A percentile compares a stretch with the other conserved stretches of the same genome.
Conservation (phyloP, 345 rosid species). For the Moringa oleifera region DNA sequence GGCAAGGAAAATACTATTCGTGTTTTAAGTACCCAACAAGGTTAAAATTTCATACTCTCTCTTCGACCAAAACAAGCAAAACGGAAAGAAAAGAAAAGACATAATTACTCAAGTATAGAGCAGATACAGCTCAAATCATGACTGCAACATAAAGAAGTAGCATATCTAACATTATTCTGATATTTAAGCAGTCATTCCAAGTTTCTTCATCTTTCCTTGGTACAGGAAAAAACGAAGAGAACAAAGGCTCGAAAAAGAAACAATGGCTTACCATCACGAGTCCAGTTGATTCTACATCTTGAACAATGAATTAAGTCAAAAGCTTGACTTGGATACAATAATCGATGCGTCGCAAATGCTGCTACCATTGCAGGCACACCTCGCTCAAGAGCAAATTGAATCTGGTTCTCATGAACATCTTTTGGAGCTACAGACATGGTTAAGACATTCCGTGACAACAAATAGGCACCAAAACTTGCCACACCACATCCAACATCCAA, state of each 20-base stretch:
- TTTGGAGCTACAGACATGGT: conserved; percentile 96
- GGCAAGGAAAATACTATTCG: too few relatives aligned
- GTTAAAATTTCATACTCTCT: too few relatives aligned
- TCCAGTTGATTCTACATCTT: conserved; percentile 98
- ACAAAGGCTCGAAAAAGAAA: background rate
- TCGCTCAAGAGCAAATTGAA: conserved; percentile 98
- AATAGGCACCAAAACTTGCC: conserved; percentile 98
- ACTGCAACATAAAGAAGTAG: background rate
- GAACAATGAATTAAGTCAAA: conserved; percentile 97
- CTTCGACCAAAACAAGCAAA: too few relatives aligned
- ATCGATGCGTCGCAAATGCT: conserved; percentile 76
- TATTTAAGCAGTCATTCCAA: background rate
- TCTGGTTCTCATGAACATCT: conserved; percentile 98
- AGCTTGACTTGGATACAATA: conserved; percentile 91
- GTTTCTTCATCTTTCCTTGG: background rate
- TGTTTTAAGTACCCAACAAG: too few relatives aligned
- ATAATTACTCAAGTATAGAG: background rate
- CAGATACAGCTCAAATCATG: background rate
- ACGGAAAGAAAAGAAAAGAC: too few relatives aligned
- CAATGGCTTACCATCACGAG: conserved; percentile 75
- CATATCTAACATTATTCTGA: background rate
- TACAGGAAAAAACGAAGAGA: conserved; percentile 3
- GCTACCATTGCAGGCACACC: conserved; percentile 99
- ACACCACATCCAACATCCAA: conserved; percentile 96
- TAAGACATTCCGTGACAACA: conserved; percentile 65